Evolutionary conservation across 208 protist species (phyloP), one percentile per base, ranked within the genome.

Genomic region (Tritrichomonas foetus): DNA sequence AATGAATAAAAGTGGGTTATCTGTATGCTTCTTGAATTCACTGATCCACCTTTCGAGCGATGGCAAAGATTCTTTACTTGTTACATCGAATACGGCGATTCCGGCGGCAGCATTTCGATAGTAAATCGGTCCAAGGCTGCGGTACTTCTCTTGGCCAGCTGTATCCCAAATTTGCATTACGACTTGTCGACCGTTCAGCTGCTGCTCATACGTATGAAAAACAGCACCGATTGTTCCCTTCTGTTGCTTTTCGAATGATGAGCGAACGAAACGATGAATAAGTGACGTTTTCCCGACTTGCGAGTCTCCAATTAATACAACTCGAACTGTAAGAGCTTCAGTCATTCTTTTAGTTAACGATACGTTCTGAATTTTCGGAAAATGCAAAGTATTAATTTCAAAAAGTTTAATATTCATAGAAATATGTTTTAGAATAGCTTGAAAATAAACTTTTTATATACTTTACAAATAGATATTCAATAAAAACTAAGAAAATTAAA

Each of bases 91-190:
- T 1, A 93, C 89, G 3, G 39, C 49, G 0, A 93, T 93, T 33
- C 55, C 89, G 14, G 89, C 89, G 27, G 57, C 55, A 44, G 89
- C 89, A 50, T 93, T 47, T 74, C 57, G 39, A 49, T 93, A 93
- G 44, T 93, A 93, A 53, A 69, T 93, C 16, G 89, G 89, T 44
- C 55, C 89, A 47, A 93, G 41, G 25, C 89, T 69, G 5, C 50
- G 5, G 22, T 72, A 93, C 55, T 69, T 93, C 50, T 93, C 89
- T 49, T 93, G 89, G 33, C 89, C 89, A 89, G 78, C 78, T 33
- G 78, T 89, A 89, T 89, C 78, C 78, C 78, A 89, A 11, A 89
- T 89, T 57, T 89, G 78, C 78, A 89, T 89, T 27, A 89, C 39
- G 22, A 89, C 78, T 39, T 89, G 20, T 39, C 41, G 41, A 20